Conservation (phyloP, 2,329 filamentous ascomycete genomes). For the Bimuria novae-zelandiae region DNA sequence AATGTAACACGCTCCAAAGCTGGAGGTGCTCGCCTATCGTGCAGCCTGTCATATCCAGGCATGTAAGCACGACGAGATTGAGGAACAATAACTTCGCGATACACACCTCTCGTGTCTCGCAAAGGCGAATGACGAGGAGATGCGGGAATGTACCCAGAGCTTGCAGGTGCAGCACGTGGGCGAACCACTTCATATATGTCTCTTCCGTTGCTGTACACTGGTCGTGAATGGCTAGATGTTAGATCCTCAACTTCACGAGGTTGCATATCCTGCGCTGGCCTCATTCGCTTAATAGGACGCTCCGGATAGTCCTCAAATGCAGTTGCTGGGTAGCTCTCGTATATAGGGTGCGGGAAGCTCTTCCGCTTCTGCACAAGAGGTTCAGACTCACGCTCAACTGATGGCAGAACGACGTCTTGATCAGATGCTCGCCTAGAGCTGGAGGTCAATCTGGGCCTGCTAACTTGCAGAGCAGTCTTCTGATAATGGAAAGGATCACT, state of each 20-base stretch:
- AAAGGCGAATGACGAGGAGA: conserved; percentile 17
- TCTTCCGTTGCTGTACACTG: conserved; percentile 9
- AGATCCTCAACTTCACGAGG: conserved; percentile 25
- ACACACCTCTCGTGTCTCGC: conserved; percentile 23
- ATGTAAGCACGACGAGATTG: conserved; percentile 18
- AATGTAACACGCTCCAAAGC: conserved; percentile 15
- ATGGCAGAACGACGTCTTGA: conserved; percentile 40
- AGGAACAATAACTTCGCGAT: conserved; percentile 19
- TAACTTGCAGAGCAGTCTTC: conserved; percentile 10
- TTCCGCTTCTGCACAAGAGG: conserved; percentile 4
- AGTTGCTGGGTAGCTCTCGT: conserved; percentile 2
- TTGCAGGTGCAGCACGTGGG: conserved; percentile 13
- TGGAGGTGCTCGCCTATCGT: conserved; percentile 17
- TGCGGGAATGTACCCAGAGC: conserved; percentile 19
- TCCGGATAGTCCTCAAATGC: not conserved
- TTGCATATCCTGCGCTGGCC: not conserved
- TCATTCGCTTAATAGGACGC: conserved; percentile 1
- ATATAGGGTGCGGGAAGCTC: not conserved
- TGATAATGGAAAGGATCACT: conserved; percentile 12
- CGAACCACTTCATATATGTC: conserved; percentile 11
- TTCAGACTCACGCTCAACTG: conserved; percentile 37
- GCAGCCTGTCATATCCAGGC: conserved; percentile 16
- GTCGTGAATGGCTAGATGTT: conserved; percentile 29
- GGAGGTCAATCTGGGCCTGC: conserved; percentile 16
- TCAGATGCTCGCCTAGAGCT: conserved; percentile 31